These are phyloP conservation scores for Parastagonospora nodorum DNA, from an alignment of 2,329 filamentous ascomycete genomes.

Conservation along the genomic window DNA sequence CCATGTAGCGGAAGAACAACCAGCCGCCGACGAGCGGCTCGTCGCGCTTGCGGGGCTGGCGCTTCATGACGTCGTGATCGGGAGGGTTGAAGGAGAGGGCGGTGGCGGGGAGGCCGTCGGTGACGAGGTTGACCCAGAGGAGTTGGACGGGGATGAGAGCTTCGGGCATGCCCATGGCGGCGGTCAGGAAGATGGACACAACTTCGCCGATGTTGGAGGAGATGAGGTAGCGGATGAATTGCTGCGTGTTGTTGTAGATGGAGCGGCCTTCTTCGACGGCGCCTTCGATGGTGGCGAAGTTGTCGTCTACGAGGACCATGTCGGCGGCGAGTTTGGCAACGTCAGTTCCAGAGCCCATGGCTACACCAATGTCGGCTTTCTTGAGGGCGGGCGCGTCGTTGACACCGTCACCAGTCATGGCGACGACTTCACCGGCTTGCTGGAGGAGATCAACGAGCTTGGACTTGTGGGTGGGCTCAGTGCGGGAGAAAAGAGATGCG, in stretches of 20 bases:
- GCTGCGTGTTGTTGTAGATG: slow-evolving; percentile 99
- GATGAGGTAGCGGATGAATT: slow-evolving; percentile 98
- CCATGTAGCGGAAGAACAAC: slow-evolving; percentile 97
- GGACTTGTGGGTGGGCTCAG: slow-evolving; percentile 96
- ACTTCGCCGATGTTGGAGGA: slow-evolving; percentile 99
- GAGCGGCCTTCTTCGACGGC: slow-evolving; percentile 96
- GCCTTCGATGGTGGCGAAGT: slow-evolving; percentile 96
- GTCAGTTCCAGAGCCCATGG: slow-evolving; percentile 97
- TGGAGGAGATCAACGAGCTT: slow-evolving; percentile 96
- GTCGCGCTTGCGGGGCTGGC: slow-evolving; percentile 87
- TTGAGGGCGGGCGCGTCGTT: slow-evolving; percentile 98
- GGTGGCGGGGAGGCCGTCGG: slow-evolving; percentile 93
- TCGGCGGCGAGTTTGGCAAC: slow-evolving; percentile 95
- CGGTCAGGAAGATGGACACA: slow-evolving; percentile 97
- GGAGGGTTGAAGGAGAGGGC: slow-evolving; percentile 97
- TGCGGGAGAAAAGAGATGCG: slow-evolving; percentile 92
- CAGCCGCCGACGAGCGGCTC: slow-evolving; percentile 92
- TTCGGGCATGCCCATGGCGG: slow-evolving; percentile 95
- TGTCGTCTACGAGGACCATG: slow-evolving; percentile 98
- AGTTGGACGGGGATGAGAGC: slow-evolving; percentile 96
- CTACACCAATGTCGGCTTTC: slow-evolving; percentile 98
- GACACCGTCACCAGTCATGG: slow-evolving; percentile 98
- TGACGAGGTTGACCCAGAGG: slow-evolving; percentile 98
- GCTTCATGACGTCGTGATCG: slow-evolving; percentile 98
- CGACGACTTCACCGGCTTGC: slow-evolving; percentile 89